Conservation (phyloP, 2,329 filamentous ascomycete genomes). For the Fusarium sp. region DNA sequence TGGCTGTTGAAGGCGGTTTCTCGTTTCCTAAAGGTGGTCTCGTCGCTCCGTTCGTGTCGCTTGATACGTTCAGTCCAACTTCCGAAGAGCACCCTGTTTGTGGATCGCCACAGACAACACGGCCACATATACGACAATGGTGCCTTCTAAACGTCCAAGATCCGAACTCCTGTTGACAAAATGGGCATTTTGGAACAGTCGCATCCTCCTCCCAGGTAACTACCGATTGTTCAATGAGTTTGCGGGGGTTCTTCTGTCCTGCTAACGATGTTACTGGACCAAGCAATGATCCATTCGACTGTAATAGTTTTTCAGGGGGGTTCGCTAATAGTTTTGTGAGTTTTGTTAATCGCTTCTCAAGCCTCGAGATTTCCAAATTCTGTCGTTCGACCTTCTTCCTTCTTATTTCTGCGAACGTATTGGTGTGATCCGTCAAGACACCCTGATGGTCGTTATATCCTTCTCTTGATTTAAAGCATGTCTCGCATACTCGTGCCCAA, state of each 20-base stretch:
- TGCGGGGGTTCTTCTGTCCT: conserved; percentile 80
- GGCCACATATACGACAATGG: conserved; percentile 93
- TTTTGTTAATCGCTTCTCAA: conserved; percentile 93
- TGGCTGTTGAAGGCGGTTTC: conserved; percentile 53
- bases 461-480: conserved; percentile 96
- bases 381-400: conserved; percentile 84
- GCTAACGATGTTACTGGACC: conserved; percentile 71
- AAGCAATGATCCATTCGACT: conserved; percentile 64
- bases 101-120: conserved; percentile 90
- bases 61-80: conserved; percentile 80
- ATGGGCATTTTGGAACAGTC: conserved; percentile 83
- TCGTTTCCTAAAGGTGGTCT: conserved; percentile 54
- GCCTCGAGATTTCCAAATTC: conserved; percentile 85
- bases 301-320: conserved; percentile 73
- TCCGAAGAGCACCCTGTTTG: conserved; percentile 87
- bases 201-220: conserved; percentile 96
- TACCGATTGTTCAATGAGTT: conserved; percentile 88
- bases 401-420: conserved; percentile 76
- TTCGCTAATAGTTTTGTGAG: conserved; percentile 86
- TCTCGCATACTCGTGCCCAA: conserved; percentile 97
- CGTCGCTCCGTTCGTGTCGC: conserved; percentile 52
- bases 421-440: conserved; percentile 76
- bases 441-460: conserved; percentile 94
- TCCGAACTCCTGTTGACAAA: conserved; percentile 95
- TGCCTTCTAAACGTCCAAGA: conserved; percentile 93